Evolutionary conservation across 345 rosid species (phyloP).

Genomic region (Isatis tinctoria): DNA sequence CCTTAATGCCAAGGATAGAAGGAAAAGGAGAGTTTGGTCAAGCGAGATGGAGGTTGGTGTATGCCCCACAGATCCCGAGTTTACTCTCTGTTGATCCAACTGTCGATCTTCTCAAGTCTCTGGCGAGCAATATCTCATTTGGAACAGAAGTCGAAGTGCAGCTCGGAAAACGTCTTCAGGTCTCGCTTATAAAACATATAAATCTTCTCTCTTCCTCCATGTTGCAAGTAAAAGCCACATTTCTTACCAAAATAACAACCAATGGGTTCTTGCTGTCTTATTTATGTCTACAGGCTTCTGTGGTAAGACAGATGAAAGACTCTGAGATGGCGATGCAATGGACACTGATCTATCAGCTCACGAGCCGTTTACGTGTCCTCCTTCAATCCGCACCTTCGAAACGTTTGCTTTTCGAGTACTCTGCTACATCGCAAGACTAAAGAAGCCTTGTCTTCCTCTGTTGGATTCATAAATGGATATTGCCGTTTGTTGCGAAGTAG

Average conservation of each 20-base stretch:
- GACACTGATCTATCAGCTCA: constrained; percentile 87
- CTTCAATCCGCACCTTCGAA: constrained; percentile 89
- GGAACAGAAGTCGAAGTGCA: constrained; percentile 97
- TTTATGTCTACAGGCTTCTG: constrained; percentile 56
- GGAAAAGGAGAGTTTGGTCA: constrained; percentile 96
- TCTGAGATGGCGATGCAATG: constrained; percentile 98
- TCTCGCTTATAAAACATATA: constrained; percentile 1
- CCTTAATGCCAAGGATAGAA: constrained; percentile 93
- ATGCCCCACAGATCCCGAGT: constrained; percentile 98
- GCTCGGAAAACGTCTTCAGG: constrained; percentile 97
- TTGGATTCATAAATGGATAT: neutral
- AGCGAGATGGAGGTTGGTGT: constrained; percentile 97
- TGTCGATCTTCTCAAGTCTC: constrained; percentile 82
- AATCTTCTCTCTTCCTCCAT: neutral
- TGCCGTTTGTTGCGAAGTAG: neutral
- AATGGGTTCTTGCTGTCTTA: neutral
- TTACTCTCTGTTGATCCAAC: constrained; percentile 96
- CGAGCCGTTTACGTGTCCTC: constrained; percentile 84
- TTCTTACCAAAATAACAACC: neutral
- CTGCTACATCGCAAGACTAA: constrained; percentile 89
- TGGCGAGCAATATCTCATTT: constrained; percentile 80
- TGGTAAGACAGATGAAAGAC: constrained; percentile 94
- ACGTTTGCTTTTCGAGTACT: constrained; percentile 87
- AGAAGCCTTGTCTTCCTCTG: neutral
- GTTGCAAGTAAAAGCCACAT: neutral